These are phyloP conservation scores for Pseudoperonospora humuli DNA, from an alignment of 352 stramenopile species.

Conservation along the genomic window DNA sequence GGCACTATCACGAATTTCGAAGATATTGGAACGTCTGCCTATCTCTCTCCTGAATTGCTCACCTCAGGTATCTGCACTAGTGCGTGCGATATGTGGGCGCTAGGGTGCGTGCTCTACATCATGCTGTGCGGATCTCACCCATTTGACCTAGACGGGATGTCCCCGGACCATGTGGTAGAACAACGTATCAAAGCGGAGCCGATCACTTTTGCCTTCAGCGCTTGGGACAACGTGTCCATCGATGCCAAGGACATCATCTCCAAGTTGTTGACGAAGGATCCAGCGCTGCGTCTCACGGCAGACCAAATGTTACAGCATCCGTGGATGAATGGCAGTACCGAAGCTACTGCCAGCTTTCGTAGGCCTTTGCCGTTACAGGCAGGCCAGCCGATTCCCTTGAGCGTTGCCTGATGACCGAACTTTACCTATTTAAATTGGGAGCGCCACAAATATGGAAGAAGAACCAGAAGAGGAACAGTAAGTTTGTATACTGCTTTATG, in stretches of 20 bases:
- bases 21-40: conserved; percentile 67
- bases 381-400: conserved; percentile 23
- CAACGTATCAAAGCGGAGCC: conserved; percentile 49
- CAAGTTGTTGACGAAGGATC: conserved; percentile 82
- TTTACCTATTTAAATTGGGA: conserved; percentile 27
- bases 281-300: conserved; percentile 73
- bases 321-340: conserved; percentile 56
- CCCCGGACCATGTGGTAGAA: conserved; percentile 83
- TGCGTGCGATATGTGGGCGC: conserved; percentile 71
- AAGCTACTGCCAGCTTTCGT: conserved; percentile 9
- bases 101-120: conserved; percentile 93
- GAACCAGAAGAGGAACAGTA: too few relatives aligned
- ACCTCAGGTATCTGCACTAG: conserved; percentile 42
- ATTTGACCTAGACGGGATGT: conserved; percentile 86
- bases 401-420: conserved; percentile 8
- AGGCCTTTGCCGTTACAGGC: conserved; percentile 14
- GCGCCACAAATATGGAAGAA: too few relatives aligned
- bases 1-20: conserved; percentile 26
- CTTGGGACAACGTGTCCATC: conserved; percentile 66
- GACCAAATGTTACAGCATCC: conserved; percentile 88
- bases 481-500: too few relatives aligned
- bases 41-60: conserved; percentile 60
- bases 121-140: conserved; percentile 89
- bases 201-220: conserved; percentile 44
- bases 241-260: conserved; percentile 88